phyloP scores from a whole-genome alignment of 2,329 filamentous ascomycete species.

The Pyrenophora teres region DNA sequence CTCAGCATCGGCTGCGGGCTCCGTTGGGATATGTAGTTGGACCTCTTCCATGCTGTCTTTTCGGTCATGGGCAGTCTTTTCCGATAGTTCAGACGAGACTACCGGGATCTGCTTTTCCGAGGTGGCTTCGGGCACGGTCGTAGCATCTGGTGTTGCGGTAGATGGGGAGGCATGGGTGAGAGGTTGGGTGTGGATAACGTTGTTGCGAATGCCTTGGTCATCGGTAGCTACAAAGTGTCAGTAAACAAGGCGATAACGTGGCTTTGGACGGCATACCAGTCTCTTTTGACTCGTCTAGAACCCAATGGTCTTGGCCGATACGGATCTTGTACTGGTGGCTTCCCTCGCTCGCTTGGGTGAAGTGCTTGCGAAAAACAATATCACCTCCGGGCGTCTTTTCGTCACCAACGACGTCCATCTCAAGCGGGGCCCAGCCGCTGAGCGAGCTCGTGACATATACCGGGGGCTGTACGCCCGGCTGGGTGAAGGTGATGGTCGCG shows the following conservation, averaged over 20 bases:
- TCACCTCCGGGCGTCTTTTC: slow-evolving; percentile 58
- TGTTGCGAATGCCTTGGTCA: slow-evolving; percentile 60
- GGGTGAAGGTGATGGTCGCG: slow-evolving; percentile 65
- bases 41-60: slow-evolving; percentile 26
- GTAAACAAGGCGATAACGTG: neutral
- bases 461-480: slow-evolving; percentile 65
- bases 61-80: slow-evolving; percentile 18
- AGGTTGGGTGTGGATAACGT: slow-evolving; percentile 50
- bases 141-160: too few species aligned
- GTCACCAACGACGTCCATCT: slow-evolving; percentile 61
- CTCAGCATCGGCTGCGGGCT: slow-evolving; percentile 25
- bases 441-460: slow-evolving; percentile 74
- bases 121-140: neutral
- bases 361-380: slow-evolving; percentile 61
- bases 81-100: neutral
- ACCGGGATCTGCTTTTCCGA: neutral
- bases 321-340: slow-evolving; percentile 78
- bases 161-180: neutral
- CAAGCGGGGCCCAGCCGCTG: slow-evolving; percentile 68
- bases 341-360: slow-evolving; percentile 61
- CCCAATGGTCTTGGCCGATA: slow-evolving; percentile 67
- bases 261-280: slow-evolving; percentile 55
- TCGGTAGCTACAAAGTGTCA: slow-evolving; percentile 53
- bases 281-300: slow-evolving; percentile 65
- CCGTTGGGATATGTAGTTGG: slow-evolving; percentile 20